Conservation (phyloP, 2,329 filamentous ascomycete species). For the Colletotrichum limetticola region DNA sequence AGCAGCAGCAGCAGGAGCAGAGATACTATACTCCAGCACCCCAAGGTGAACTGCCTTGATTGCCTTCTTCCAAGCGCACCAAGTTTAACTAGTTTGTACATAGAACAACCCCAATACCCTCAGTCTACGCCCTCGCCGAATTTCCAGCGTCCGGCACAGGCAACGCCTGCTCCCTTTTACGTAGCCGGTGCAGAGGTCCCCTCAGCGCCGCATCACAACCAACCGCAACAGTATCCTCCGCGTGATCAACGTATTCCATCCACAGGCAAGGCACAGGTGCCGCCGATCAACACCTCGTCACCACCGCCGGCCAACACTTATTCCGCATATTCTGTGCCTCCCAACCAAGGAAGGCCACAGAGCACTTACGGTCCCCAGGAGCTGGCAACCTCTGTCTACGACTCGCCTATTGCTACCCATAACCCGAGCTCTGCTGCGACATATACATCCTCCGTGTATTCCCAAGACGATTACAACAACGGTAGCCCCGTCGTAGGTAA, state of each 20-base stretch:
- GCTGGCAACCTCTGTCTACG: conserved; percentile 80
- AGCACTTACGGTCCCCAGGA: conserved; percentile 81
- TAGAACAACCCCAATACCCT: conserved; percentile 60
- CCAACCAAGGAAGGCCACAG: conserved; percentile 65
- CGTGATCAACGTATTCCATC: conserved; percentile 59
- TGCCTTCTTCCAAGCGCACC: conserved; percentile 21
- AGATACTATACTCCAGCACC: conserved; percentile 76
- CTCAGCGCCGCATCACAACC: conserved; percentile 45
- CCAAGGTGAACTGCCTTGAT: conserved; percentile 51
- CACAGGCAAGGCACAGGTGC: conserved; percentile 59
- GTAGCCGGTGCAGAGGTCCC: conserved; percentile 68
- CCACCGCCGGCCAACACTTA: conserved; percentile 62
- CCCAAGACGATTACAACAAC: conserved; percentile 62
- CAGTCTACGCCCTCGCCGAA: conserved; percentile 61
- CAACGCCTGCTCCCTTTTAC: conserved; percentile 72
- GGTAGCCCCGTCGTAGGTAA: conserved; percentile 42
- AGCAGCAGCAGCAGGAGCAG: conserved; percentile 44
- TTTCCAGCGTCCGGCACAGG: conserved; percentile 63
- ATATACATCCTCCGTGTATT: conserved; percentile 60
- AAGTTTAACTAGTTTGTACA: conserved; percentile 42
- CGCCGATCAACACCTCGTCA: conserved; percentile 62
- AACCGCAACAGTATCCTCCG: conserved; percentile 62
- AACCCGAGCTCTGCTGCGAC: conserved; percentile 55
- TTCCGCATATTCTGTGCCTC: conserved; percentile 58
- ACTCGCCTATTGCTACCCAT: conserved; percentile 73